Evolutionary conservation across 2,329 filamentous ascomycete genomes (phyloP).

Genomic region (Ascosphaera acerosa): DNA sequence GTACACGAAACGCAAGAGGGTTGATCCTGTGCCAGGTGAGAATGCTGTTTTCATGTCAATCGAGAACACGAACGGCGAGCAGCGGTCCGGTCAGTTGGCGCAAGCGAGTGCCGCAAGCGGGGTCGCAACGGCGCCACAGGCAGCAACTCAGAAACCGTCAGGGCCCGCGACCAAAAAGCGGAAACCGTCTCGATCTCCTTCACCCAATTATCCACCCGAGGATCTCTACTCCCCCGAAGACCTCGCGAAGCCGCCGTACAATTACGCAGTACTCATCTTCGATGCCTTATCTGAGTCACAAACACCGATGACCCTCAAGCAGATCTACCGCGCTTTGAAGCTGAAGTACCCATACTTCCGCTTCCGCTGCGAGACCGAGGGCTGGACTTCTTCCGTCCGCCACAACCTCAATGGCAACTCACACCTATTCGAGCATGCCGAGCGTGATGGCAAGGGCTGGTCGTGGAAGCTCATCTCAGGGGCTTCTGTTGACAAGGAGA

Average conservation of each 20-base stretch:
- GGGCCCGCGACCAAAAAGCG: constrained; percentile 22
- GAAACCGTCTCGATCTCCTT: constrained; percentile 32
- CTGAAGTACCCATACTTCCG: constrained; percentile 34
- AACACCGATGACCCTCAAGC: constrained; percentile 35
- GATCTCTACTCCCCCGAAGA: constrained; percentile 36
- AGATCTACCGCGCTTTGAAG: constrained; percentile 39
- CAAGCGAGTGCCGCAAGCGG: too few species aligned
- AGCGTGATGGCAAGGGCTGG: constrained; percentile 36
- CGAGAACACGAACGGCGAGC: constrained; percentile 16
- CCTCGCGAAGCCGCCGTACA: constrained; percentile 33
- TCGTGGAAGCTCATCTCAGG: constrained; percentile 35
- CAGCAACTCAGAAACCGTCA: constrained; percentile 14
- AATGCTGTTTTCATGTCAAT: constrained; percentile 19
- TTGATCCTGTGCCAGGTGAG: constrained; percentile 17
- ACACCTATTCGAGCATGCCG: constrained; percentile 33
- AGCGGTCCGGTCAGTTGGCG: too few species aligned
- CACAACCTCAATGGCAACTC: constrained; percentile 35
- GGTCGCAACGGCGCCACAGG: too few species aligned
- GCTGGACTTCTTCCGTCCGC: constrained; percentile 41
- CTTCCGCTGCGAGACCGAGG: constrained; percentile 37
- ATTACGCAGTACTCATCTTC: constrained; percentile 38
- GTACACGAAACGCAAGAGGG: constrained; percentile 23
- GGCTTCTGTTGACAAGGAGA: constrained; percentile 33
- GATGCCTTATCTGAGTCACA: constrained; percentile 33
- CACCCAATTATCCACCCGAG: constrained; percentile 33